Evolutionary conservation across 805 yeast genomes (phyloP).

Genomic region (Wickerhamiella cacticola): DNA sequence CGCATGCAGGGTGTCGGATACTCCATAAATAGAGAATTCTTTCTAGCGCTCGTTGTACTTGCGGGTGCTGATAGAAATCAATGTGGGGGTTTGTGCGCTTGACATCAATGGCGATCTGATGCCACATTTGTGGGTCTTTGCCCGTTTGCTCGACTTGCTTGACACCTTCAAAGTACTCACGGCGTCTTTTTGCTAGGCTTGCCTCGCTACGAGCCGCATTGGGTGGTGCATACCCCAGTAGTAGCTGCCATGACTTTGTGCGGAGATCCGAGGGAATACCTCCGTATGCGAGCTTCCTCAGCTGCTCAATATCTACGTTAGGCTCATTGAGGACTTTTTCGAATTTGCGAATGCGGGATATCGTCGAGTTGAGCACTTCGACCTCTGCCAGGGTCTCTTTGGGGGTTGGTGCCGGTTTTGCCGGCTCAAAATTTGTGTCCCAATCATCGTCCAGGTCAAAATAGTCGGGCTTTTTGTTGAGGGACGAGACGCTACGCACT

Average conservation of each 20-base stretch:
- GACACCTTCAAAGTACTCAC: constrained; percentile 72
- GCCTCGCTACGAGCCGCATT: constrained; percentile 62
- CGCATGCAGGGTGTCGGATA: constrained; percentile 91
- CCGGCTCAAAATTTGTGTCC: constrained; percentile 60
- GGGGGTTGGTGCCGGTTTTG: constrained; percentile 17
- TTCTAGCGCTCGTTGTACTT: constrained; percentile 70
- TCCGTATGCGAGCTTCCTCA: constrained; percentile 80
- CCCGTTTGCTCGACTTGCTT: constrained; percentile 48
- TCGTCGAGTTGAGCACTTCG: constrained; percentile 46
- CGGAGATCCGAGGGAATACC: constrained; percentile 78
- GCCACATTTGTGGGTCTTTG: constrained; percentile 74
- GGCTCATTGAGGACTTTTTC: constrained; percentile 44
- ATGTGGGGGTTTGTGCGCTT: constrained; percentile 87
- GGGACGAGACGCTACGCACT: background rate
- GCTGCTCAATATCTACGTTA: constrained; percentile 51
- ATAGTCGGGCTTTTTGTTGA: constrained; percentile 27
- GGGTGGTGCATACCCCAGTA: constrained; percentile 82
- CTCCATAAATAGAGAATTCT: constrained; percentile 87
- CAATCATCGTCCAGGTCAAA: constrained; percentile 82
- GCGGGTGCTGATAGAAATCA: constrained; percentile 51
- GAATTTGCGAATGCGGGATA: constrained; percentile 54
- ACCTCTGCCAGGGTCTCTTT: constrained; percentile 32
- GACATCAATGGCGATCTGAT: constrained; percentile 88
- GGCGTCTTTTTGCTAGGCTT: constrained; percentile 64
- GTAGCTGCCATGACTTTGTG: constrained; percentile 77